Percentiles rank a stretch among this genome's conserved stretches.
These are phyloP conservation scores for Astrocystis sublimbata DNA, from an alignment of 495 filamentous ascomycete genomes.

Conservation along the genomic window DNA sequence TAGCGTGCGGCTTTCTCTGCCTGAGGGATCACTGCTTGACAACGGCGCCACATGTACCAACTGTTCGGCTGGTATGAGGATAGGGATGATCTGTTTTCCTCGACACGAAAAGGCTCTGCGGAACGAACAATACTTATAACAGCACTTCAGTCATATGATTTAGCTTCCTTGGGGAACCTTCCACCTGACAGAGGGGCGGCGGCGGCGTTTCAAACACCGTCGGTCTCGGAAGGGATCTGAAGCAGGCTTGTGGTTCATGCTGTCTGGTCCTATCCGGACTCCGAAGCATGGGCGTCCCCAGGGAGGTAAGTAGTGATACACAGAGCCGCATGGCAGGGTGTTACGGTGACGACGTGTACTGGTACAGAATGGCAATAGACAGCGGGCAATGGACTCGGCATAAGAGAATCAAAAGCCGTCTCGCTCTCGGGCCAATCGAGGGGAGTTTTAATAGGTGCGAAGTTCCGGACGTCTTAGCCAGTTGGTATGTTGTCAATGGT, in stretches of 20 bases:
- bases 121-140: neutral
- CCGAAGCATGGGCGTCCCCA: conserved; percentile 5
- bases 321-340: conserved; percentile 13
- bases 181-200: neutral
- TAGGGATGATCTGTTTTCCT: neutral
- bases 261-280: conserved; percentile 7
- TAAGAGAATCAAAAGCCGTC: neutral
- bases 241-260: conserved; percentile 4
- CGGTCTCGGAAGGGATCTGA: conserved; percentile 5
- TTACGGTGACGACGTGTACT: neutral
- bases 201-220: neutral
- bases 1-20: neutral
- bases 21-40: neutral
- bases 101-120: neutral
- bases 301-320: neutral
- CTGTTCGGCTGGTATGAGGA: neutral
- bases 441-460: neutral
- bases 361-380: neutral
- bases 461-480: too few species aligned
- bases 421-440: neutral
- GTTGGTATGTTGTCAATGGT: neutral
- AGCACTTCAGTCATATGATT: neutral
- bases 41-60: neutral
- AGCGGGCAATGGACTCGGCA: neutral
- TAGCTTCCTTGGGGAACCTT: neutral